Base-by-base conservation (phyloP, 2,329 filamentous ascomycete species). In the Grosmannia penicillata region DNA sequence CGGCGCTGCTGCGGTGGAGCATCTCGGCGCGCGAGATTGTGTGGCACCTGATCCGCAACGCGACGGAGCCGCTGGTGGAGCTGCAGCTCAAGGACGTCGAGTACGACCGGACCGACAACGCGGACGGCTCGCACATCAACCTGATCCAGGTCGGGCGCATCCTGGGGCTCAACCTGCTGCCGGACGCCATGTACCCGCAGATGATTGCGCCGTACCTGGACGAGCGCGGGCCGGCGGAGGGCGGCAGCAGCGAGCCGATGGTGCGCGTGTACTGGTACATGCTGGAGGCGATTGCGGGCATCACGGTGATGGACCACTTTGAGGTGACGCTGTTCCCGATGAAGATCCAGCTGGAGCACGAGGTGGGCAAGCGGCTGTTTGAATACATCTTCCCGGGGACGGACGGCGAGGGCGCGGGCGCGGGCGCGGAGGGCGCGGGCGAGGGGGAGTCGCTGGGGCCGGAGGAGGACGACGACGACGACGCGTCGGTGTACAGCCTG, bases 371-470 rank as follows among this genome's bases (percentile, higher is more conserved):
- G 61, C 85, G 81, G 48, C 66, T 98, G 2, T 94, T 98, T 48
- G 87, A 95, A 59, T 98, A 98, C 58, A 85, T 98, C 49, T 98
- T 98, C 64, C 93, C 91, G 0, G 84, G 82, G 10, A 74, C 83
- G 48, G 78, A 55, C 18, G 44, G 69, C 2, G 68, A 73, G 17
- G 68, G 68, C 8, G 60, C 60, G 14, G 60, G 65, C 38, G 56
- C 4, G 18, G 8, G 18, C n/a, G 23, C 9, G 9, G 15, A 15
- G 4, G 24, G 18, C 33, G 18, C 4, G 25, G 58, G 60, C 54
- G 18, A 49, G n/a, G n/a, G n/a, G n/a, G n/a, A n/a, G n/a, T n/a
- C n/a, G n/a, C n/a, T n/a, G n/a, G n/a, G n/a, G n/a, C n/a, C n/a
- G n/a, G 38, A 37, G 10, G 39, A 69, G 1, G 68, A 74, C 18